phyloP scores from a whole-genome alignment of 148 eudicot genomes.

The Vaccinium darrowii region DNA sequence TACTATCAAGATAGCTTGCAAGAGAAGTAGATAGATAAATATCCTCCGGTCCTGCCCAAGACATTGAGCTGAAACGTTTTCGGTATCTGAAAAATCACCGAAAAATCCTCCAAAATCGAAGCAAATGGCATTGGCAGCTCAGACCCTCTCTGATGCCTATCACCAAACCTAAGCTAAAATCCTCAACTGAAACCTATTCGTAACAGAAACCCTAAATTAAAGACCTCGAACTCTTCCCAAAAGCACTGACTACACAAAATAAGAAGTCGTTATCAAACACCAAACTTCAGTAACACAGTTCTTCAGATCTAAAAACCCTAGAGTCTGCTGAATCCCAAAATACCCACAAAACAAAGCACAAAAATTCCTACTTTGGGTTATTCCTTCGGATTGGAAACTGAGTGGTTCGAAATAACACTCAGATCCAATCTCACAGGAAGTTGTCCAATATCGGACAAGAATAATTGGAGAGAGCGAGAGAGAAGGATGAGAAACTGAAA shows the following conservation, averaged over 20 bases:
- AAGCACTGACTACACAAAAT: neutral
- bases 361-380: neutral
- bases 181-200: neutral
- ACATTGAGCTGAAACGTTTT: constrained; percentile 47
- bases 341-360: neutral
- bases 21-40: constrained; percentile 85
- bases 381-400: constrained; percentile 5
- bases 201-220: neutral
- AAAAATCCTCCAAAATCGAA: constrained; percentile 31
- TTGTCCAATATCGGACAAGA: neutral
- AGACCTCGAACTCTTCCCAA: neutral
- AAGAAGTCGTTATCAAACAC: neutral
- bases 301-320: constrained; percentile 7
- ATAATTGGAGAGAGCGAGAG: neutral
- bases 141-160: constrained; percentile 8
- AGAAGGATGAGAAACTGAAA: neutral
- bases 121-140: constrained; percentile 45
- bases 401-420: constrained; percentile 1
- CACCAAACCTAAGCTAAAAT: constrained; percentile 3
- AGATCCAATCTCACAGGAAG: constrained; percentile 20
- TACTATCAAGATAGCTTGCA: constrained; percentile 94
- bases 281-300: neutral
- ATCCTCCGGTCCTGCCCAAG: constrained; percentile 94
- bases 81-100: constrained; percentile 42
- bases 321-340: neutral